Evolutionary conservation across 257 asterid genomes (phyloP).

Genomic region (Nicotiana knightiana): DNA sequence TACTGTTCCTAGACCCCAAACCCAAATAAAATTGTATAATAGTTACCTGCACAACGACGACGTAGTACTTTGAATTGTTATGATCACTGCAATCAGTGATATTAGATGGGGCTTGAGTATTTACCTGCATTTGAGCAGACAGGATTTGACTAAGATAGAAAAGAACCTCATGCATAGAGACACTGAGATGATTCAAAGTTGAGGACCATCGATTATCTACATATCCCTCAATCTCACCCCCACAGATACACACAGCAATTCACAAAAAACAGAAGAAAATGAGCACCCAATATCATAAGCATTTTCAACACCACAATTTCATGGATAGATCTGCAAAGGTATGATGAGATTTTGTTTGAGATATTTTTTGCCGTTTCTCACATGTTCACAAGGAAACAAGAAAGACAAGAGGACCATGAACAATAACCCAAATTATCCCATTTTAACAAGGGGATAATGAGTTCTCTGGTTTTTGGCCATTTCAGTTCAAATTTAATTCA

Average conservation of each 20-base stretch:
- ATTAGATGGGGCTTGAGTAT: conserved; percentile 75
- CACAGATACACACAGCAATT: neutral
- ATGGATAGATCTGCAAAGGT: neutral
- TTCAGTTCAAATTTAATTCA: too few relatives aligned
- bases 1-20: neutral
- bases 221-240: neutral
- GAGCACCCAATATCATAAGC: neutral
- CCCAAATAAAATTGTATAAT: neutral
- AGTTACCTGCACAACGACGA: conserved; percentile 78
- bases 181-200: neutral
- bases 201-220: neutral
- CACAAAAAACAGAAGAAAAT: neutral
- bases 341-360: neutral
- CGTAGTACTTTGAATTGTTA: conserved; percentile 78
- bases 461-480: too few relatives aligned
- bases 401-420: too few relatives aligned
- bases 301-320: neutral
- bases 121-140: conserved; percentile 45
- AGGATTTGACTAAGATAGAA: neutral
- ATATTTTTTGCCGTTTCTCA: neutral
- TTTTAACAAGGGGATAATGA: too few relatives aligned
- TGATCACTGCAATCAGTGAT: conserved; percentile 78
- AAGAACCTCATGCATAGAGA: neutral
- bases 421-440: too few relatives aligned
- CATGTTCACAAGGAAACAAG: too few relatives aligned